These are phyloP conservation scores for Echinosophora koreensis DNA, from an alignment of 306 rosid species.

Conservation along the genomic window DNA sequence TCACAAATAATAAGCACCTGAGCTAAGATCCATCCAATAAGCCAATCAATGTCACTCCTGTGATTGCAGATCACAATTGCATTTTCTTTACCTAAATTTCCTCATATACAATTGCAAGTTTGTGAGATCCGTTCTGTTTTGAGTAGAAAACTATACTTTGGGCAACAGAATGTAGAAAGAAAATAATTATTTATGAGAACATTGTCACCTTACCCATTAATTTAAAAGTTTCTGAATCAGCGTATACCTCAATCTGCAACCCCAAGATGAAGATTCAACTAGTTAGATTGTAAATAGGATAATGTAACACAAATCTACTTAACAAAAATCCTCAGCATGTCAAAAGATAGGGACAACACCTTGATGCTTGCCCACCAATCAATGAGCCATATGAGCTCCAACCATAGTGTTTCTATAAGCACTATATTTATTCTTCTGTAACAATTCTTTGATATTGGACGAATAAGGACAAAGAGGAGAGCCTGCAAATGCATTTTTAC, in stretches of 20 bases:
- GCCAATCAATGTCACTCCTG: slow-evolving; percentile 97
- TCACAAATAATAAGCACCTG: slow-evolving; percentile 65
- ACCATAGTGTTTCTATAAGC: slow-evolving; percentile 80
- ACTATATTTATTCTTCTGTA: slow-evolving; percentile 75
- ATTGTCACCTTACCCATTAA: slow-evolving; percentile 66
- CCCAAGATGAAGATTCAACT: slow-evolving; percentile 37
- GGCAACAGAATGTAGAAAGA: not conserved
- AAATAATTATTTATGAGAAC: not conserved
- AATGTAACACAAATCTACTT: slow-evolving; percentile 14
- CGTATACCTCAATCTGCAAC: slow-evolving; percentile 74
- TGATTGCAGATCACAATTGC: slow-evolving; percentile 90
- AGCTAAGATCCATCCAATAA: slow-evolving; percentile 88
- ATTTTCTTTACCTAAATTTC: slow-evolving; percentile 75
- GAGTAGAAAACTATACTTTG: not conserved
- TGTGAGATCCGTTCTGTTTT: slow-evolving; percentile 8
- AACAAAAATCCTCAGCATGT: slow-evolving; percentile 1
- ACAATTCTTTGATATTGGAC: slow-evolving; percentile 68
- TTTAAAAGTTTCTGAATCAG: slow-evolving; percentile 71
- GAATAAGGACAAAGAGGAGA: slow-evolving; percentile 64
- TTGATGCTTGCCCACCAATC: slow-evolving; percentile 94
- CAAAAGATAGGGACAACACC: slow-evolving; percentile 51
- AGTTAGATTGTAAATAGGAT: slow-evolving; percentile 44
- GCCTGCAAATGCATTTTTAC: slow-evolving; percentile 57
- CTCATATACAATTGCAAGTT: slow-evolving; percentile 28
- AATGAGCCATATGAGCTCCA: slow-evolving; percentile 83